Base-by-base conservation (phyloP, 148 eudicot genomes). In the Rhododendron williamsianum region DNA sequence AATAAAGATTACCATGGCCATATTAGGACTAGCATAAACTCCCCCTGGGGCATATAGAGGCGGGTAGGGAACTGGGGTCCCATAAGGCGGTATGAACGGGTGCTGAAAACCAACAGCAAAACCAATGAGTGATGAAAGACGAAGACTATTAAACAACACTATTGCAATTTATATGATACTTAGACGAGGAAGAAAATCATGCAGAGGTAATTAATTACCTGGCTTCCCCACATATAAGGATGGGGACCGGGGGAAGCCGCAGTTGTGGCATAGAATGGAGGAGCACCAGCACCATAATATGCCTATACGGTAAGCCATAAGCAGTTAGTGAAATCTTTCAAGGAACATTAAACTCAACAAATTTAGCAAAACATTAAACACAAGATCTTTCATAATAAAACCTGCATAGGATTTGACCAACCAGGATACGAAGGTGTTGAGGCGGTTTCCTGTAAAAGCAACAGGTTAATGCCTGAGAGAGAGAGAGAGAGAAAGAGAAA, bases 391-490 rank as follows among this genome's bases (percentile, higher is more conserved):
- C 9, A 63, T 51, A 33, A 78, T 82, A 83, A 80, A 94, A 81
- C 98, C 98, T 96, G 98, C 94, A 96, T 90, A n/a, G 95, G 87
- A 84, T 91, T 92, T 86, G 92, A 85, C 98, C 98, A 92, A 87
- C 94, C 96, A 84, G 96, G 93, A 90, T 91, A 94, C 80, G 93
- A 80, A 78, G 94, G 92, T 45, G 89, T 72, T 78, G 91, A 35
- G 81, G 94, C 88, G 21, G 92, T 87, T 86, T 94, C 98, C 98
- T 94, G 91, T 25, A 90, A 88, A 79, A 79, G 15, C 83, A 78
- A 58, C 87, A 38, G 19, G 76, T 23, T 81, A 60, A 80, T 30
- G 78, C 11, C 45, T 41, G 45, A 69, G 58, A 49, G 87, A 46
- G 71, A 51, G 78, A 27, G 27, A 27, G 27, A 27, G 76, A 51